A percentile compares a stretch with the other conserved stretches of the same genome.
Conservation (phyloP, 192 early-diverging fungal species). For the Coemansia umbellata region DNA sequence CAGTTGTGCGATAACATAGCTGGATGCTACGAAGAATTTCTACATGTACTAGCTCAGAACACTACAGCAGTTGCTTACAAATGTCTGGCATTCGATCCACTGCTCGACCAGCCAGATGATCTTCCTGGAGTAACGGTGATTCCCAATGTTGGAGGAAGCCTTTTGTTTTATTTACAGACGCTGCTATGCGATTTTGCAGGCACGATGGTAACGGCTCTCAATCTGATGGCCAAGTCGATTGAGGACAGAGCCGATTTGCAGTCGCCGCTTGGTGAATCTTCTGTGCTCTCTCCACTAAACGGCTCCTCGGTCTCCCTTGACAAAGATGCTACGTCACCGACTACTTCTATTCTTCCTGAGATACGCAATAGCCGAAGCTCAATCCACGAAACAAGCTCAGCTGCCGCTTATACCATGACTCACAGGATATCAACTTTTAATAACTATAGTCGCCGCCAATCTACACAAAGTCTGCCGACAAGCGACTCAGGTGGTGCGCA, state of each 20-base stretch:
- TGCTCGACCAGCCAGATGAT: constrained; percentile 15
- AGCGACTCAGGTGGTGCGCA: not conserved
- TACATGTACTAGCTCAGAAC: constrained; percentile 11
- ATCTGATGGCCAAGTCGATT: constrained; percentile 38
- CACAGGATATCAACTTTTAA: not conserved
- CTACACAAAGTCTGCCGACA: constrained; percentile 11
- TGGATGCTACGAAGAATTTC: constrained; percentile 31
- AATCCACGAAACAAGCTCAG: constrained; percentile 14
- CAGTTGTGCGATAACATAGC: constrained; percentile 10
- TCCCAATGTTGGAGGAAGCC: constrained; percentile 13
- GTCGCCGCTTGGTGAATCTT: not conserved
- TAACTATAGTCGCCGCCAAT: constrained; percentile 6
- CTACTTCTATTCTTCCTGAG: not conserved
- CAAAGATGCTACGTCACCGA: not conserved
- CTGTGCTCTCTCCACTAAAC: not conserved
- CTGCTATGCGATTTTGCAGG: constrained; percentile 30
- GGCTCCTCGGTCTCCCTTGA: not conserved
- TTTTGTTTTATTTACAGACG: constrained; percentile 26
- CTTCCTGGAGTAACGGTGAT: constrained; percentile 27
- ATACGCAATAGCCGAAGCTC: constrained; percentile 3
- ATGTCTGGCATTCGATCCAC: constrained; percentile 39
- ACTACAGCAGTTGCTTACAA: constrained; percentile 37
- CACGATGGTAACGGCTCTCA: constrained; percentile 35
- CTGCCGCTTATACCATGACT: constrained; percentile 4
- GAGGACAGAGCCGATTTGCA: constrained; percentile 29